phyloP scores from a whole-genome alignment of 2,329 filamentous ascomycete genomes.

The Fonsecaea multimorphosa region DNA sequence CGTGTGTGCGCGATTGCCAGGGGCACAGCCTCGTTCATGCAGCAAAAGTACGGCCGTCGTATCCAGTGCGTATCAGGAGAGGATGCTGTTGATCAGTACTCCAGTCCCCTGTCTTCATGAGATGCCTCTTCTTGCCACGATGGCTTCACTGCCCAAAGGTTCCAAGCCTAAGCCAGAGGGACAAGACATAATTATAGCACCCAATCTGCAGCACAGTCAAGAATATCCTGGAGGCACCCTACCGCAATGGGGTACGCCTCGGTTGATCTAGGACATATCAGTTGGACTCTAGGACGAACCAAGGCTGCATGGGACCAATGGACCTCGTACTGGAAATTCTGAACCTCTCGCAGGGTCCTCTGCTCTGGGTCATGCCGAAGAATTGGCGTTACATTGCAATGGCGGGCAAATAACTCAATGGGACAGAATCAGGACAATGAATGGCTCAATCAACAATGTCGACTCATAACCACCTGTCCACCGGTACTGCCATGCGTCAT shows the following conservation, averaged over 20 bases:
- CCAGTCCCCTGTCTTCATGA: background rate
- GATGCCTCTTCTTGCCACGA: constrained; percentile 2
- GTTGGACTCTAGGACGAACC: background rate
- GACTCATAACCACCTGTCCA: constrained; percentile 15
- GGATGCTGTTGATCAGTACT: constrained; percentile 7
- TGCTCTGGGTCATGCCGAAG: constrained; percentile 21
- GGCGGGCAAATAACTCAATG: constrained; percentile 14
- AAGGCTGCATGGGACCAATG: constrained; percentile 1
- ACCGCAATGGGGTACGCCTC: constrained; percentile 12
- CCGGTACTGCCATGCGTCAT: constrained; percentile 4
- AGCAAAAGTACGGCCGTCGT: constrained; percentile 30
- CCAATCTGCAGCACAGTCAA: constrained; percentile 11
- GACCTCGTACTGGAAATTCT: background rate
- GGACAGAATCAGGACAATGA: constrained; percentile 1
- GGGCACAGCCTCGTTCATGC: constrained; percentile 29
- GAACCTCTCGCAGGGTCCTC: constrained; percentile 16
- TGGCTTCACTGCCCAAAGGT: constrained; percentile 13
- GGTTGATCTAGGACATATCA: constrained; percentile 11
- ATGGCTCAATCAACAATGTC: constrained; percentile 16
- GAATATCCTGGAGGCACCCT: constrained; percentile 7
- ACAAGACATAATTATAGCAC: constrained; percentile 17
- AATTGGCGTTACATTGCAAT: constrained; percentile 25
- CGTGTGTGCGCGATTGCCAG: constrained; percentile 12
- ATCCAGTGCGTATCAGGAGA: constrained; percentile 23
- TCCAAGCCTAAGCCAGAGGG: constrained; percentile 2